Percentiles rank a stretch among this genome's conserved stretches.
phyloP scores from a whole-genome alignment of 1,284 basidiomycete genomes.

The Irpex lacteus region DNA sequence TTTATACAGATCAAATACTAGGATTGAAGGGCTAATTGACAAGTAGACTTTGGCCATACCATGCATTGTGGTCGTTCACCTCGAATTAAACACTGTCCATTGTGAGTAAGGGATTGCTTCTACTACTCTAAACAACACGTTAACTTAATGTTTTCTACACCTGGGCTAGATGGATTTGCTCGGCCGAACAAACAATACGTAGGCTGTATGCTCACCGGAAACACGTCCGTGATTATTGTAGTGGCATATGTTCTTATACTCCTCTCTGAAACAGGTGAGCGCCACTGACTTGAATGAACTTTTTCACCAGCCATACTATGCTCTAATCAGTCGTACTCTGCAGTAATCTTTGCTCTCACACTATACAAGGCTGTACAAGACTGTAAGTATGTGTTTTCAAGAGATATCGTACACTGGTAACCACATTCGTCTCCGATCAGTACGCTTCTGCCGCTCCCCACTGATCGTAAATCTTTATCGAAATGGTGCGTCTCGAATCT shows the following conservation, averaged over 20 bases:
- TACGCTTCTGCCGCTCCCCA: slow-evolving; percentile 31
- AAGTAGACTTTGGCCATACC: too few relatives aligned
- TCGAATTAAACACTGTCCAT: background rate
- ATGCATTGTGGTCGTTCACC: background rate
- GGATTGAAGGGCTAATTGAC: too few relatives aligned
- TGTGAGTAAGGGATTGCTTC: background rate
- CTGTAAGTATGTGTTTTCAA: slow-evolving; percentile 23
- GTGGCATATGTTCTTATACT: slow-evolving; percentile 37
- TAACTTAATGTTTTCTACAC: background rate
- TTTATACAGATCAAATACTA: too few relatives aligned
- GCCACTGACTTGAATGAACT: too few relatives aligned
- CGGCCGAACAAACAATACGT: slow-evolving; percentile 4
- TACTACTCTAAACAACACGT: too few relatives aligned
- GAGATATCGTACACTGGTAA: too few relatives aligned
- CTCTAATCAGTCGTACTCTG: too few relatives aligned
- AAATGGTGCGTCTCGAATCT: slow-evolving; percentile 31
- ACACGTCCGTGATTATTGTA: slow-evolving; percentile 32
- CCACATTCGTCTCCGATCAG: slow-evolving; percentile 8
- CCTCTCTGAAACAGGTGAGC: slow-evolving; percentile 37
- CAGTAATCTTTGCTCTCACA: slow-evolving; percentile 38
- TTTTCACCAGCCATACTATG: too few relatives aligned
- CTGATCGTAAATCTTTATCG: slow-evolving; percentile 39
- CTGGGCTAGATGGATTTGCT: background rate
- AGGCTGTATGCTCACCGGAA: slow-evolving; percentile 28
- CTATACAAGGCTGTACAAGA: slow-evolving; percentile 35